These are phyloP conservation scores for Fusarium kyushuense DNA, from an alignment of 2,329 filamentous ascomycete species.

Conservation along the genomic window DNA sequence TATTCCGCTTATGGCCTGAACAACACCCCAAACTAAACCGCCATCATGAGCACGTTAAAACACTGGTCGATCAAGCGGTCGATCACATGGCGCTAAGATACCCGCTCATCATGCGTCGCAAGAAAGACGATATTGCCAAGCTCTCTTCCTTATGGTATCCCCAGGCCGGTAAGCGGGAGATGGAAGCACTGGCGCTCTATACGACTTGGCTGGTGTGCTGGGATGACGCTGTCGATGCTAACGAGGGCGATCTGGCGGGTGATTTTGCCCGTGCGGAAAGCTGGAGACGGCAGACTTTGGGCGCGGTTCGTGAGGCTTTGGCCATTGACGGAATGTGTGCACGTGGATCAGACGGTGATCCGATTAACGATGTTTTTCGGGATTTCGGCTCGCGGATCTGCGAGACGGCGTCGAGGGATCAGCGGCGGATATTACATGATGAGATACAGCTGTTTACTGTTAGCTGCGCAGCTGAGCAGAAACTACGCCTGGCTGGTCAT, in stretches of 20 bases:
- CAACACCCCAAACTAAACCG: slow-evolving; percentile 33
- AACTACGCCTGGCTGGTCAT: slow-evolving; percentile 39
- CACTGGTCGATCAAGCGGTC: slow-evolving; percentile 40
- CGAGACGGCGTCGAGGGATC: slow-evolving; percentile 7
- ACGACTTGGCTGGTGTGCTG: slow-evolving; percentile 51
- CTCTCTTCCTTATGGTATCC: slow-evolving; percentile 44
- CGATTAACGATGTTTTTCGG: slow-evolving; percentile 45
- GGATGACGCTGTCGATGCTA: slow-evolving; percentile 51
- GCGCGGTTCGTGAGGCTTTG: slow-evolving; percentile 36
- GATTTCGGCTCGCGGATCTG: slow-evolving; percentile 39
- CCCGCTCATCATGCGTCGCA: slow-evolving; percentile 39
- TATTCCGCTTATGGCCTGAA: slow-evolving; percentile 47
- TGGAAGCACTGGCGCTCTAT: slow-evolving; percentile 45
- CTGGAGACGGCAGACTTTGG: slow-evolving; percentile 44
- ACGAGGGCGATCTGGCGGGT: slow-evolving; percentile 46
- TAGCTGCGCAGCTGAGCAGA: slow-evolving; percentile 48
- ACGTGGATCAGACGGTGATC: slow-evolving; percentile 16
- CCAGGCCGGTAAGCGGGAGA: slow-evolving; percentile 23
- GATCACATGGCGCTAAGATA: slow-evolving; percentile 54
- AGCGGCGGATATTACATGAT: slow-evolving; percentile 39
- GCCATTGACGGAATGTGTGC: slow-evolving; percentile 6
- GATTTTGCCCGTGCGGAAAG: slow-evolving; percentile 46
- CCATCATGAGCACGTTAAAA: slow-evolving; percentile 37
- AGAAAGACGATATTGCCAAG: slow-evolving; percentile 52
- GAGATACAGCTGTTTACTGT: slow-evolving; percentile 44